These are phyloP conservation scores for Vigna mungo DNA, from an alignment of 306 rosid species.

Conservation along the genomic window DNA sequence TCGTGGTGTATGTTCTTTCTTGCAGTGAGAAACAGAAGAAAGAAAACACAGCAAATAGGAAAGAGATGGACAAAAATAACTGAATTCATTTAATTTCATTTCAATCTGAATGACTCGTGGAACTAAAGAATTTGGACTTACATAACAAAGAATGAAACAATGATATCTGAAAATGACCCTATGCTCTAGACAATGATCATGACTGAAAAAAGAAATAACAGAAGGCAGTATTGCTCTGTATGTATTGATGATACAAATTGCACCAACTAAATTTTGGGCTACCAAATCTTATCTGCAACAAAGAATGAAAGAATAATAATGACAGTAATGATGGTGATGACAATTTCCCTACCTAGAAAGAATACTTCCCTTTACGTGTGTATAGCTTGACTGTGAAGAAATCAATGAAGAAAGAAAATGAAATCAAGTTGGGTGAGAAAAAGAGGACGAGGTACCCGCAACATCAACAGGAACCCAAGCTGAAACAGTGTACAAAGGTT, in stretches of 20 bases:
- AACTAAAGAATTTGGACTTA: slow-evolving; percentile 54
- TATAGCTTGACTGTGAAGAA: slow-evolving; percentile 28
- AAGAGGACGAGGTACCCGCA: slow-evolving; percentile 72
- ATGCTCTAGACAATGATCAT: slow-evolving; percentile 34
- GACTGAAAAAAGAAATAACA: slow-evolving; percentile 41
- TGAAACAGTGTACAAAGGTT: slow-evolving; percentile 80
- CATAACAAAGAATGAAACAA: slow-evolving; percentile 63
- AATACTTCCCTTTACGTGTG: slow-evolving; percentile 51
- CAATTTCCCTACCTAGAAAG: slow-evolving; percentile 67
- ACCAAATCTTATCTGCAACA: slow-evolving; percentile 67
- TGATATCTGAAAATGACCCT: slow-evolving; percentile 54
- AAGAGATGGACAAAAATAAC: slow-evolving; percentile 26
- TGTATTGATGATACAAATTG: slow-evolving; percentile 55
- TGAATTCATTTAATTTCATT: slow-evolving; percentile 30
- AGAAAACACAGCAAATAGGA: background rate
- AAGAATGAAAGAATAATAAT: slow-evolving; percentile 82
- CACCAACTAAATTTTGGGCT: slow-evolving; percentile 48
- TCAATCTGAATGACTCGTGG: slow-evolving; percentile 32
- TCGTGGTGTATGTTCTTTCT: background rate
- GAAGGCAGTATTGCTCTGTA: slow-evolving; percentile 44
- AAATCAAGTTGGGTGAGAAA: slow-evolving; percentile 63
- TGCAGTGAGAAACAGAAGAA: background rate
- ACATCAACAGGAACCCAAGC: slow-evolving; percentile 81
- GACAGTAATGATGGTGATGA: background rate
- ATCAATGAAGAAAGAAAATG: background rate